Evolutionary conservation across 2,329 filamentous ascomycete genomes (phyloP).

Genomic region (Rosellinia necatrix): DNA sequence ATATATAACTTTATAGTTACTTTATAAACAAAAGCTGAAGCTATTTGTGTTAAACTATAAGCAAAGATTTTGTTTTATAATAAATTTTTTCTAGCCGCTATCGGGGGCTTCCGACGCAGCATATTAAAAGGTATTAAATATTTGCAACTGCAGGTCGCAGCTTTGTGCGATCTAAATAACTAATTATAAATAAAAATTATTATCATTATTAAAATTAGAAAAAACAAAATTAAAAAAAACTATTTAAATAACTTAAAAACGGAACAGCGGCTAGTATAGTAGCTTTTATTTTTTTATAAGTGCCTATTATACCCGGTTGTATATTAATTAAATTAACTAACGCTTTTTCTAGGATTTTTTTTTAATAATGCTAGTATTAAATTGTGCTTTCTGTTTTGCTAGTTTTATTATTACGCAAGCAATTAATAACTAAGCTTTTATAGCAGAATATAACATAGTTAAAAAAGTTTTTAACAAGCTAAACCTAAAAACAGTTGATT

Average conservation of each 20-base stretch:
- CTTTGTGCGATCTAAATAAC: background rate
- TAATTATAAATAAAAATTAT: background rate
- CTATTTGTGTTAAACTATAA: background rate
- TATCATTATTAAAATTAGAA: slow-evolving; percentile 1
- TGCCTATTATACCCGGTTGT: background rate
- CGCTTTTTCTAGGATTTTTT: background rate
- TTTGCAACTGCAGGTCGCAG: background rate
- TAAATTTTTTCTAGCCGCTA: background rate
- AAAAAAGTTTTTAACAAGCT: background rate
- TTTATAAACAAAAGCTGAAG: background rate
- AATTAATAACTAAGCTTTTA: background rate
- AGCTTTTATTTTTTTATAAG: background rate
- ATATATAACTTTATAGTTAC: background rate
- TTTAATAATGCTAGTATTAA: slow-evolving; percentile 1
- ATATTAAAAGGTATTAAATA: slow-evolving; percentile 2
- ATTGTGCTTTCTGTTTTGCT: background rate
- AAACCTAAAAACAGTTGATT: slow-evolving; percentile 5
- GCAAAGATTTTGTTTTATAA: background rate
- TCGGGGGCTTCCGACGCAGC: background rate
- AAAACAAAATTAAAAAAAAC: slow-evolving; percentile 1
- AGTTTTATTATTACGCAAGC: slow-evolving; percentile 1
- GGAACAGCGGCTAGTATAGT: background rate
- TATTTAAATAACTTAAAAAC: background rate
- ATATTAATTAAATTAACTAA: slow-evolving; percentile 1
- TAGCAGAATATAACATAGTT: slow-evolving; percentile 1